Percentiles rank a stretch among this genome's conserved stretches.
Conservation (phyloP, 1,284 basidiomycete species). For the Thelephora terrestris region DNA sequence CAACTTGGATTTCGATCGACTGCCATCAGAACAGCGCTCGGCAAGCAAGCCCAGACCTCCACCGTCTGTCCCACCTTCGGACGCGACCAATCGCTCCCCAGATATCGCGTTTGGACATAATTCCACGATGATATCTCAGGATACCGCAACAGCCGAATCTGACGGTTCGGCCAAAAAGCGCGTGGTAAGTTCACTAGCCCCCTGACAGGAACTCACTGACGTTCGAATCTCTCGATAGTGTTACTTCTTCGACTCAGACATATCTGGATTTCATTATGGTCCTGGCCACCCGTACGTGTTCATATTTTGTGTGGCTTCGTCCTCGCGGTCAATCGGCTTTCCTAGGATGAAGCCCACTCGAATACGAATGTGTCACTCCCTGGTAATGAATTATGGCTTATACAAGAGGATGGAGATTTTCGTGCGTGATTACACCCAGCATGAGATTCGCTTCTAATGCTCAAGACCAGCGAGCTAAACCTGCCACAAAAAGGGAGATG, state of each 20-base stretch:
- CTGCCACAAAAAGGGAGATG: conserved; percentile 97
- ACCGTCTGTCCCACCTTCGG: background rate
- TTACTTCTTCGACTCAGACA: conserved; percentile 98
- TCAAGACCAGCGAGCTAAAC: conserved; percentile 80
- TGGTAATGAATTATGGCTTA: conserved; percentile 98
- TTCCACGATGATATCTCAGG: background rate
- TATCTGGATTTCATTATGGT: conserved; percentile 97
- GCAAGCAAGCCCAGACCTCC: background rate
- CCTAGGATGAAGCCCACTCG: conserved; percentile 90
- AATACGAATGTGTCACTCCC: conserved; percentile 98
- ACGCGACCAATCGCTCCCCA: conserved; percentile 30
- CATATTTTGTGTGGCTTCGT: background rate
- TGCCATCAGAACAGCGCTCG: background rate
- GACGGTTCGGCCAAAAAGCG: conserved; percentile 44
- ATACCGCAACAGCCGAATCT: background rate
- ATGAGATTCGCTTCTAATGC: background rate
- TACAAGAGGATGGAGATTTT: conserved; percentile 99
- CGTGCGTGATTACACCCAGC: conserved; percentile 40
- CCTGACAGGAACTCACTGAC: conserved; percentile 6
- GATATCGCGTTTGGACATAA: conserved; percentile 49
- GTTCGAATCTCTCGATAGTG: conserved; percentile 46
- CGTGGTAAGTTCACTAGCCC: conserved; percentile 50
- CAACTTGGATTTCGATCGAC: background rate
- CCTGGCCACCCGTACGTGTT: conserved; percentile 73
- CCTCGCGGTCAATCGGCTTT: background rate